Conservation (phyloP, 306 rosid species). For the Herpetospermum pedunculosum region DNA sequence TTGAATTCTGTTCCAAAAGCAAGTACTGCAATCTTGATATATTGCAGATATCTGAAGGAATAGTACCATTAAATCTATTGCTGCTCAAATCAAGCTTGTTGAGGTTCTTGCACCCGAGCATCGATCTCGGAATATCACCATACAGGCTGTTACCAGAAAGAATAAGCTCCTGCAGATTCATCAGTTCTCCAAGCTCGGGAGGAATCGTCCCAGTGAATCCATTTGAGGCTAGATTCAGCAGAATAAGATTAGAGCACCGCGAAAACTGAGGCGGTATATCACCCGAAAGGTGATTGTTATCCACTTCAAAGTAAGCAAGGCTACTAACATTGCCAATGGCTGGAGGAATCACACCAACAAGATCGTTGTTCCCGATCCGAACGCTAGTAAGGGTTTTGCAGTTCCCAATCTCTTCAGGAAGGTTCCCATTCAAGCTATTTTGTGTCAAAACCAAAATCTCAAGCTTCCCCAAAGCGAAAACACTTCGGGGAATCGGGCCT, state of each 20-base stretch:
- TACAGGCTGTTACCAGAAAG: constrained; percentile 67
- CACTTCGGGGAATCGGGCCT: constrained; percentile 71
- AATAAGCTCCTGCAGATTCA: constrained; percentile 89
- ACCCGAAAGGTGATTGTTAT: constrained; percentile 76
- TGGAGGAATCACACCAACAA: constrained; percentile 35
- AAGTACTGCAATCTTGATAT: constrained; percentile 82
- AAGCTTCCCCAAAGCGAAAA: constrained; percentile 69
- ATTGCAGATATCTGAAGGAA: constrained; percentile 78
- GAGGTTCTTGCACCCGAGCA: constrained; percentile 74
- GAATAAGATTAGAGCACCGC: constrained; percentile 72
- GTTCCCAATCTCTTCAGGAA: constrained; percentile 43
- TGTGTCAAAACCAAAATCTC: constrained; percentile 79
- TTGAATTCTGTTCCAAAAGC: constrained; percentile 76
- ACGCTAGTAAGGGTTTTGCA: constrained; percentile 35
- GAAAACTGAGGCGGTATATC: constrained; percentile 55
- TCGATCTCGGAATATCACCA: constrained; percentile 69
- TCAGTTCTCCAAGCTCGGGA: constrained; percentile 58
- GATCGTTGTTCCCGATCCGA: constrained; percentile 41
- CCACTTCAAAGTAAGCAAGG: constrained; percentile 95
- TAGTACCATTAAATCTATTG: constrained; percentile 79
- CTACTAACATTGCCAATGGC: constrained; percentile 73
- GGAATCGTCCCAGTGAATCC: constrained; percentile 79
- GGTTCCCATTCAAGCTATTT: constrained; percentile 39
- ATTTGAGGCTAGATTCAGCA: constrained; percentile 85
- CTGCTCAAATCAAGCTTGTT: constrained; percentile 92